These are phyloP conservation scores for Neofusicoccum ribis DNA, from an alignment of 2,329 filamentous ascomycete species.

Conservation along the genomic window DNA sequence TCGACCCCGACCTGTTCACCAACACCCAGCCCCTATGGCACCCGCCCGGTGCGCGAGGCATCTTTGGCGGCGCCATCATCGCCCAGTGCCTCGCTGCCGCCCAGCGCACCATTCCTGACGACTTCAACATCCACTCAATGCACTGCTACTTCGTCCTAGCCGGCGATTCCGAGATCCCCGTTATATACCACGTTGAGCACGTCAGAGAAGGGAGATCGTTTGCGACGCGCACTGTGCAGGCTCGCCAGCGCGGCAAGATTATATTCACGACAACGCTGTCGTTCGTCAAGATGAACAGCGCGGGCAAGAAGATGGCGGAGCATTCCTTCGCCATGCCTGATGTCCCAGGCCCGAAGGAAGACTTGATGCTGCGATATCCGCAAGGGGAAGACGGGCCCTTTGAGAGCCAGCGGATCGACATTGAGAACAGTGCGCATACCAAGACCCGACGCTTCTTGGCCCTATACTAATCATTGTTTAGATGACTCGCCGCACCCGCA, in stretches of 20 bases:
- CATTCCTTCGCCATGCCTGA: conserved; percentile 62
- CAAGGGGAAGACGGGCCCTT: conserved; percentile 53
- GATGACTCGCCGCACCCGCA: conserved; percentile 56
- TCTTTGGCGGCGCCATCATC: conserved; percentile 91
- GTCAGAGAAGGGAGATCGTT: conserved; percentile 89
- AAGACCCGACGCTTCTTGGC: neutral
- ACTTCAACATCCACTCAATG: conserved; percentile 90
- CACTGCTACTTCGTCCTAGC: conserved; percentile 99
- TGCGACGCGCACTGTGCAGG: conserved; percentile 93
- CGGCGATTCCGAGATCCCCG: conserved; percentile 78
- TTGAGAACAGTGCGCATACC: conserved; percentile 51
- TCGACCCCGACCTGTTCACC: conserved; percentile 87
- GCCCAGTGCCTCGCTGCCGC: conserved; percentile 87
- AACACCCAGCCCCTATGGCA: conserved; percentile 93
- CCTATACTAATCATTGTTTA: conserved; percentile 27
- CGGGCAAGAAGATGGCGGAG: conserved; percentile 57
- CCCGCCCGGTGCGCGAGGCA: conserved; percentile 84
- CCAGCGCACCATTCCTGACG: conserved; percentile 76
- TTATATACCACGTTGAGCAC: conserved; percentile 90
- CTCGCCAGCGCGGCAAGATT: conserved; percentile 78
- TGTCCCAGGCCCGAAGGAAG: conserved; percentile 47
- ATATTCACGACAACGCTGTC: conserved; percentile 97
- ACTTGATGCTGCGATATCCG: conserved; percentile 32
- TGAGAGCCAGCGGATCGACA: conserved; percentile 57
- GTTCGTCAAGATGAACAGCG: conserved; percentile 70